A percentile compares a stretch with the other conserved stretches of the same genome.
Conservation (phyloP, 371 early-diverging fungal species). For the Apophysomyces ossiformis region DNA sequence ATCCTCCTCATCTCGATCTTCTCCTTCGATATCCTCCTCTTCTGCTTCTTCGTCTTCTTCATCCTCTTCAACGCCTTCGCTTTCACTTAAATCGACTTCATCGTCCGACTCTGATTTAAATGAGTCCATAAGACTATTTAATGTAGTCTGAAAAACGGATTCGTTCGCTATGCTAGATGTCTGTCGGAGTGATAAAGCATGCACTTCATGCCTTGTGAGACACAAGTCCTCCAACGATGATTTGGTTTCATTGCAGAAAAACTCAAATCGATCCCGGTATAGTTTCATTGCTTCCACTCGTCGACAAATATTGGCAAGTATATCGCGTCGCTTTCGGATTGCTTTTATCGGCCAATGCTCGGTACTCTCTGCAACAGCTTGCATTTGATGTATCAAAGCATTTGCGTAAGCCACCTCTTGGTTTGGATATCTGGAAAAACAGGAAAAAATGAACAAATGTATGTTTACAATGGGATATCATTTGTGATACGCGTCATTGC, state of each 20-base stretch:
- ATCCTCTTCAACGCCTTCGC: neutral
- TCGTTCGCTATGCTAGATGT: neutral
- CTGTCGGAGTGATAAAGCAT: constrained; percentile 7
- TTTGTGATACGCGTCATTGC: neutral
- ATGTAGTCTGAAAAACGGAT: neutral
- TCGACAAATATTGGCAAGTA: neutral
- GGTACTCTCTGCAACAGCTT: constrained; percentile 5
- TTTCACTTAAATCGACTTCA: neutral
- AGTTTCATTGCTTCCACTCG: constrained; percentile 6
- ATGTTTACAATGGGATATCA: neutral
- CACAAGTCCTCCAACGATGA: neutral
- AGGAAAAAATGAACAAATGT: neutral
- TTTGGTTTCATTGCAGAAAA: constrained; percentile 1
- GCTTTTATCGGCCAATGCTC: constrained; percentile 5
- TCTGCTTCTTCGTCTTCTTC: constrained; percentile 2
- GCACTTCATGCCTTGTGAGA: constrained; percentile 5
- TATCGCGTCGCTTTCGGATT: constrained; percentile 1
- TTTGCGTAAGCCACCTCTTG: constrained; percentile 8
- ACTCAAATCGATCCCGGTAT: constrained; percentile 4
- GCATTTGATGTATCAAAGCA: constrained; percentile 10
- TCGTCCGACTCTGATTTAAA: constrained; percentile 13
- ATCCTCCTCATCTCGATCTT: neutral
- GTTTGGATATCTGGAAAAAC: constrained; percentile 1
- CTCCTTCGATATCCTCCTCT: neutral
- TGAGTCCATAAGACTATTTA: neutral